Conservation (phyloP, 768 basidiomycete species). For the Lepiota subincarnata region DNA sequence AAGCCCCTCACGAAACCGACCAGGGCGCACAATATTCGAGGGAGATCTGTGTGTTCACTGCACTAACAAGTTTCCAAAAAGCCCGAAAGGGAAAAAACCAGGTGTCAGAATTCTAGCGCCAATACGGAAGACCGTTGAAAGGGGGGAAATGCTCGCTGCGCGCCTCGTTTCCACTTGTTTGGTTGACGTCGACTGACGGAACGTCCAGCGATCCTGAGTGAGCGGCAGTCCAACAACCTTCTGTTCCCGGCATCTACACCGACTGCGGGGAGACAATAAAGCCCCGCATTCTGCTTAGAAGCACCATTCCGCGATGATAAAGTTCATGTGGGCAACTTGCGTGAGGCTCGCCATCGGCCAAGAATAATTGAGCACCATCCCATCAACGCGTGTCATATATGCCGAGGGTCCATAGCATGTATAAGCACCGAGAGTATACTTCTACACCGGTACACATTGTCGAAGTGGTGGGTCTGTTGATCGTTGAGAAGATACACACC, state of each 20-base stretch:
- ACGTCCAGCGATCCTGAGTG: conserved; percentile 1
- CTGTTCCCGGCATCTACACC: not conserved
- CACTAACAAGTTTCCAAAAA: not conserved
- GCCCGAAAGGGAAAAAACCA: not conserved
- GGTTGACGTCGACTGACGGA: conserved; percentile 2
- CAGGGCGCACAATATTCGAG: not conserved
- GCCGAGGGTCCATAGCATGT: conserved; percentile 10
- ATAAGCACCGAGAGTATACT: conserved; percentile 9
- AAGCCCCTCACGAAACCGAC: conserved; percentile 6
- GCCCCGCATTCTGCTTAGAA: not conserved
- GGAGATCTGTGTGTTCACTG: not conserved
- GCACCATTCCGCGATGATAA: not conserved
- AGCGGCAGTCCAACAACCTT: not conserved
- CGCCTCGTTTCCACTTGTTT: conserved; percentile 9
- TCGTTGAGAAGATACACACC: not conserved
- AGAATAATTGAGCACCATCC: conserved; percentile 5
- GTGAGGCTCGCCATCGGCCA: conserved; percentile 1
- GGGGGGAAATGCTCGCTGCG: conserved; percentile 9
- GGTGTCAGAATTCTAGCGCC: conserved; percentile 6
- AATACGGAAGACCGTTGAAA: conserved; percentile 7
- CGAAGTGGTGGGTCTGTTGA: not conserved
- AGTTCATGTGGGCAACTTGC: not conserved
- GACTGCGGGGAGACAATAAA: not conserved
- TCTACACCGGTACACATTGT: not conserved
- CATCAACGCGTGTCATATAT: conserved; percentile 5